These are phyloP conservation scores for Acacia pycnantha DNA, from an alignment of 331 rosid genomes.

Conservation along the genomic window DNA sequence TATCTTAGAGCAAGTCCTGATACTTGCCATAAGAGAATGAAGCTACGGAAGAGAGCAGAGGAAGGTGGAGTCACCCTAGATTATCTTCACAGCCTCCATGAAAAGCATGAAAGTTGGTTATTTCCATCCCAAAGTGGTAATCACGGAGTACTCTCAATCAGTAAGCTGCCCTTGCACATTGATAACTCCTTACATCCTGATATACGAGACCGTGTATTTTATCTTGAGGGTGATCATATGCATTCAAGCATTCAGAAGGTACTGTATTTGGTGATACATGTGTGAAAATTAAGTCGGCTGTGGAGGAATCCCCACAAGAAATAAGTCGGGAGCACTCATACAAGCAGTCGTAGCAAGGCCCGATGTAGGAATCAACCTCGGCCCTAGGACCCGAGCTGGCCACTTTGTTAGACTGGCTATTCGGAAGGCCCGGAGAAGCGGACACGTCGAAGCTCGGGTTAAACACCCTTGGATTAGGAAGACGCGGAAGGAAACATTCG, in stretches of 20 bases:
- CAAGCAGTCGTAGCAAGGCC: too few species aligned
- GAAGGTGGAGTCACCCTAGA: slow-evolving; percentile 92
- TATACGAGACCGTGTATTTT: slow-evolving; percentile 34
- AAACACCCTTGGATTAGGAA: too few species aligned
- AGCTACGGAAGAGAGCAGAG: slow-evolving; percentile 73
- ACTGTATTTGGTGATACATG: slow-evolving; percentile 17
- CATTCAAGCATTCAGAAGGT: slow-evolving; percentile 86
- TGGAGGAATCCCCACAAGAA: too few species aligned
- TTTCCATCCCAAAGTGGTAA: slow-evolving; percentile 81
- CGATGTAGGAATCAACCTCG: too few species aligned
- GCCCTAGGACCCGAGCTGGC: too few species aligned
- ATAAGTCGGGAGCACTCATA: too few species aligned
- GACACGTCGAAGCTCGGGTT: too few species aligned
- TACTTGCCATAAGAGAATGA: slow-evolving; percentile 95
- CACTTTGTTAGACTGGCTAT: too few species aligned
- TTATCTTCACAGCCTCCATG: slow-evolving; percentile 82
- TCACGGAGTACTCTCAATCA: slow-evolving; percentile 75
- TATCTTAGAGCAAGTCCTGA: slow-evolving; percentile 99
- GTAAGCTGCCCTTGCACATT: slow-evolving; percentile 60
- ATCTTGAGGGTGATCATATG: neutral
- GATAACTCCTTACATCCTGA: slow-evolving; percentile 85
- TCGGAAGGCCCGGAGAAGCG: too few species aligned
- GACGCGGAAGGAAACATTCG: too few species aligned
- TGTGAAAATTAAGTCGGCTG: too few species aligned
- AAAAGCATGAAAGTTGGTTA: slow-evolving; percentile 98